These are phyloP conservation scores for Pseudocercospora macadamiae DNA, from an alignment of 2,329 filamentous ascomycete genomes.

Conservation along the genomic window DNA sequence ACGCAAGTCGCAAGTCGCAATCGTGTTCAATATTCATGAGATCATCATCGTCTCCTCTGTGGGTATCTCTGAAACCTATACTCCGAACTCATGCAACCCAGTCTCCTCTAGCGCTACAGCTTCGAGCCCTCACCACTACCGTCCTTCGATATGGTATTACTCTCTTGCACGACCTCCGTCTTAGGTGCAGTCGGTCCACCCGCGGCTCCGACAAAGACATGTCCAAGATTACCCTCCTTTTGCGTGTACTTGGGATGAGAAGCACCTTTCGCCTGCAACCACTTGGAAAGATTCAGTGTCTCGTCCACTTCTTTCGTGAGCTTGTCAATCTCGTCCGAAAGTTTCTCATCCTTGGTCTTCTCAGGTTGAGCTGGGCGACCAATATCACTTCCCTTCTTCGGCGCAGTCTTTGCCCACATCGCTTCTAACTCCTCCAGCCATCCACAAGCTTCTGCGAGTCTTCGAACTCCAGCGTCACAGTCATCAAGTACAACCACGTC, in stretches of 20 bases:
- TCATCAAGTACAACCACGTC: constrained; percentile 83
- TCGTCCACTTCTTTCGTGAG: constrained; percentile 62
- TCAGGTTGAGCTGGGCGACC: constrained; percentile 22
- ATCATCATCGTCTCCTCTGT: too few species aligned
- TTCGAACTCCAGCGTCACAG: constrained; percentile 79
- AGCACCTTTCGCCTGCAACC: constrained; percentile 21
- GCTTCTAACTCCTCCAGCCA: constrained; percentile 83
- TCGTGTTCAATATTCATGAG: too few species aligned
- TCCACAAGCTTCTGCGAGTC: constrained; percentile 76
- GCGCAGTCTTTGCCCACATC: constrained; percentile 70
- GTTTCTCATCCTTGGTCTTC: constrained; percentile 56
- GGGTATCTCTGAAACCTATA: not conserved
- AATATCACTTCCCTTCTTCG: constrained; percentile 56
- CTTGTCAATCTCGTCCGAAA: constrained; percentile 62
- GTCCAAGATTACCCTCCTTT: constrained; percentile 10
- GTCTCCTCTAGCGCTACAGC: not conserved
- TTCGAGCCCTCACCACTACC: not conserved
- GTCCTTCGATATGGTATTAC: not conserved
- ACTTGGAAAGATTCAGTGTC: constrained; percentile 53
- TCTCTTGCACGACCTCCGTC: not conserved
- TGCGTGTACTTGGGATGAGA: constrained; percentile 8
- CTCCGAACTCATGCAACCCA: not conserved
- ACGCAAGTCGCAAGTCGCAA: too few species aligned
- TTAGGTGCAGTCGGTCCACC: not conserved
- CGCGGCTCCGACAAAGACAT: constrained; percentile 14